Percentiles rank a stretch among this genome's conserved stretches.
Evolutionary conservation across 805 yeast genomes (phyloP).

Genomic region (Lipomyces sp.): DNA sequence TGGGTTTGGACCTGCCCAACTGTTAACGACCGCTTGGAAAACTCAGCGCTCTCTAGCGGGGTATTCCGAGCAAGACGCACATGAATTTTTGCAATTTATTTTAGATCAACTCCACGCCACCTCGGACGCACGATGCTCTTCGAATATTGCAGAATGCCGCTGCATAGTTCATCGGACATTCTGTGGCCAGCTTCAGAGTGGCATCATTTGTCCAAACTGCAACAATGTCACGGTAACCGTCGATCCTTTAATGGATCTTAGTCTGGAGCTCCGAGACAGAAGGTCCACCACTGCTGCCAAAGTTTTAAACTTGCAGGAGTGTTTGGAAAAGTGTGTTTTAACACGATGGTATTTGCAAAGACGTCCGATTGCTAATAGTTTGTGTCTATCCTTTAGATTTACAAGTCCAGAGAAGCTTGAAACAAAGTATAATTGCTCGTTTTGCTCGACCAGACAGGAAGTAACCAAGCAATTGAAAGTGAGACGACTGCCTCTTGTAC

Average conservation of each 20-base stretch:
- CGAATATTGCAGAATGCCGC: constrained; percentile 45
- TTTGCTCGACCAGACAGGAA: constrained; percentile 58
- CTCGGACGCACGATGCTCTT: constrained; percentile 10
- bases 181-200: constrained; percentile 76
- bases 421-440: constrained; percentile 63
- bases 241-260: constrained; percentile 88
- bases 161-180: constrained; percentile 84
- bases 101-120: constrained; percentile 72
- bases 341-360: neutral
- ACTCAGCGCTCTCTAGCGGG: constrained; percentile 85
- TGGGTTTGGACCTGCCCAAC: constrained; percentile 77
- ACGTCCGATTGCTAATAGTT: constrained; percentile 51
- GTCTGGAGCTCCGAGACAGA: constrained; percentile 43
- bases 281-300: constrained; percentile 14
- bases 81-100: constrained; percentile 92
- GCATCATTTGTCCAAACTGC: constrained; percentile 72
- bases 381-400: constrained; percentile 70
- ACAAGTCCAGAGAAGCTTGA: constrained; percentile 77
- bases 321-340: constrained; percentile 24
- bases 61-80: constrained; percentile 96
- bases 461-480: constrained; percentile 73
- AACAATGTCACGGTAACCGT: constrained; percentile 59
- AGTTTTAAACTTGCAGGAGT: constrained; percentile 34
- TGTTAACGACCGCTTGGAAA: constrained; percentile 84
- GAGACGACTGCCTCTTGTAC: constrained; percentile 67